Base-by-base conservation (phyloP, 148 eudicot genomes). In the Cornus kousa region DNA sequence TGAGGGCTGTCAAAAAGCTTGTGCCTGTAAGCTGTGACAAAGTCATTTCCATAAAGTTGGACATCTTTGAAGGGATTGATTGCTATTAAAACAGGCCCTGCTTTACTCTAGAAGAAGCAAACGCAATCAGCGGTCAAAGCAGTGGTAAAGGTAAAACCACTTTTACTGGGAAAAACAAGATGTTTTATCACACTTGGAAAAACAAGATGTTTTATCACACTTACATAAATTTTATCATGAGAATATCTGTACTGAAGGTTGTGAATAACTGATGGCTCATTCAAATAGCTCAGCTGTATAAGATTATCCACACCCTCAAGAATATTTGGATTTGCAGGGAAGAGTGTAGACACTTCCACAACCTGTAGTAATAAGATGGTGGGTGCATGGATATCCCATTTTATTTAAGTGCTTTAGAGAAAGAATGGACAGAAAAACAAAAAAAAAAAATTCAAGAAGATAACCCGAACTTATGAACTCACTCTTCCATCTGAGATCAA, bases 241-340 rank as follows among this genome's bases (percentile, higher is more conserved):
- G 80, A 80, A 86, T 89, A 94, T 94, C 99, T 88, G 80, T 85
- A 48, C 72, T 91, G 91, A 80, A 96, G 88, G 83, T 91, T 96
- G 87, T 88, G 87, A 81, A 96, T 88, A 81, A 96, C 95, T 31
- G 98, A 90, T 78, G 99, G 99, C 85, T 96, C 99, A 55, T 96
- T 96, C 86, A 96, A 82, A 87, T 92, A 96, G 83, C 97, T 89
- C 67, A 96, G 99, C 72, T 90, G 94, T 79, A 91, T 87, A 60
- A 96, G 93, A 86, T 96, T 91, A 88, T 93, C 97, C 75, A 96
- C 97, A 20, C 94, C 97, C 73, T 89, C 98, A 28, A 96, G 92
- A 74, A 92, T 85, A 75, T 92, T 94, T 43, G 99, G 94, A 86
- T 96, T 96, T 76, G 98, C 99, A 62, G 99, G 99, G 64, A 88